Evolutionary conservation across 164 flowering plant genomes (phyloP).

Genomic region (Hamamelis virginiana): DNA sequence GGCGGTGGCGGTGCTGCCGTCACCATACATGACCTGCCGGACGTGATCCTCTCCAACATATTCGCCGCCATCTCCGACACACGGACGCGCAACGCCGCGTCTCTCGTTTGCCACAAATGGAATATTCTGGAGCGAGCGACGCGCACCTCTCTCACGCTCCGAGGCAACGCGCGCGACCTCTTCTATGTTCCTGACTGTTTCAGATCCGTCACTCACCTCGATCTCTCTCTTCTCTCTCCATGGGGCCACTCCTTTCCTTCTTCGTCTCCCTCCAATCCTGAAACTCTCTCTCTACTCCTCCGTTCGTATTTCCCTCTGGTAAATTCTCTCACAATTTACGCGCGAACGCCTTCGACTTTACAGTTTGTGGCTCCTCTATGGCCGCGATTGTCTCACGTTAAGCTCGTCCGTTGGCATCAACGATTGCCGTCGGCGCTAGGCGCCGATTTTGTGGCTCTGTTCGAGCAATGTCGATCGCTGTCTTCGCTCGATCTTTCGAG

Average conservation of each 20-base stretch:
- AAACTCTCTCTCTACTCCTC: constrained; percentile 52
- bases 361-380: constrained; percentile 47
- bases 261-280: constrained; percentile 35
- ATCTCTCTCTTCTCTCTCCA: constrained; percentile 82
- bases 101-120: constrained; percentile 72
- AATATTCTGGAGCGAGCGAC: constrained; percentile 55
- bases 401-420: constrained; percentile 91
- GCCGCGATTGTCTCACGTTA: constrained; percentile 45
- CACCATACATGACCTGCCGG: constrained; percentile 71
- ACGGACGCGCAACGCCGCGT: constrained; percentile 62
- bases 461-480: constrained; percentile 33
- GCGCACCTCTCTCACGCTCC: constrained; percentile 66
- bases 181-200: constrained; percentile 60
- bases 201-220: constrained; percentile 52
- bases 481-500: constrained; percentile 57
- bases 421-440: constrained; percentile 46
- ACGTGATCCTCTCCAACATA: constrained; percentile 58
- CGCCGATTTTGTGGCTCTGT: constrained; percentile 52
- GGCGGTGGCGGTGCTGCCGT: too few species aligned
- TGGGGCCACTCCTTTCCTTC: constrained; percentile 63
- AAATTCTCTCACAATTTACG: constrained; percentile 58
- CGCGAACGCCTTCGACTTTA: constrained; percentile 49
- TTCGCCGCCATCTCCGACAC: constrained; percentile 45
- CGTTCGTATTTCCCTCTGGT: constrained; percentile 57
- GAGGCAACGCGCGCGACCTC: constrained; percentile 79